A percentile compares a stretch with the other conserved stretches of the same genome.
Evolutionary conservation across 768 basidiomycete species (phyloP).

Genomic region (Lactifluus rugatus): DNA sequence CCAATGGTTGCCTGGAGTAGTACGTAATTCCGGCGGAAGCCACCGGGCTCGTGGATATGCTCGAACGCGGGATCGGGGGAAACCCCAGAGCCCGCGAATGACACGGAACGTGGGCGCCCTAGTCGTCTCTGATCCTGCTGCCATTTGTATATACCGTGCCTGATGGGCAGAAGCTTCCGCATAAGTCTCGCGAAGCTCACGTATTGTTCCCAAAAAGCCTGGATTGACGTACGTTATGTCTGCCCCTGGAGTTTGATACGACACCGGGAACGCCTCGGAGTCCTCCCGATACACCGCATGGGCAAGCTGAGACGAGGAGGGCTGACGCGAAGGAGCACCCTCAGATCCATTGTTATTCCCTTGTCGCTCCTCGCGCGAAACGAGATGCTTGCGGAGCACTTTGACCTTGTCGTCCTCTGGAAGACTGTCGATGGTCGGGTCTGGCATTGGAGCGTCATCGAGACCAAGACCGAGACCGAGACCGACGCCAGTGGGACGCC

Average conservation of each 20-base stretch:
- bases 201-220: neutral
- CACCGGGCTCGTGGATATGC: constrained; percentile 92
- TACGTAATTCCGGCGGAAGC: constrained; percentile 86
- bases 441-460: constrained; percentile 25
- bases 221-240: constrained; percentile 77
- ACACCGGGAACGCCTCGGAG: constrained; percentile 74
- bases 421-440: constrained; percentile 32
- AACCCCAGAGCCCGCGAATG: constrained; percentile 47
- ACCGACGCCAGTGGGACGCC: constrained; percentile 22
- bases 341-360: constrained; percentile 25
- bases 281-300: constrained; percentile 33
- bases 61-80: constrained; percentile 71
- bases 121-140: constrained; percentile 61
- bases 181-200: neutral
- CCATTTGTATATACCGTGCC: constrained; percentile 95
- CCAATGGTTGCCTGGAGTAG: constrained; percentile 53
- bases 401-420: constrained; percentile 78
- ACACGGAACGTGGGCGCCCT: constrained; percentile 56
- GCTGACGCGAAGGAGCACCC: constrained; percentile 24
- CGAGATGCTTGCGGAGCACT: constrained; percentile 71
- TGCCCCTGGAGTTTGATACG: constrained; percentile 77
- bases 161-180: constrained; percentile 21
- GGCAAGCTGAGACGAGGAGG: constrained; percentile 21
- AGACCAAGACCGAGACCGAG: constrained; percentile 20
- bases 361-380: constrained; percentile 56